These are phyloP conservation scores for Marasmius fiardii DNA, from an alignment of 1,284 basidiomycete genomes.

Conservation along the genomic window DNA sequence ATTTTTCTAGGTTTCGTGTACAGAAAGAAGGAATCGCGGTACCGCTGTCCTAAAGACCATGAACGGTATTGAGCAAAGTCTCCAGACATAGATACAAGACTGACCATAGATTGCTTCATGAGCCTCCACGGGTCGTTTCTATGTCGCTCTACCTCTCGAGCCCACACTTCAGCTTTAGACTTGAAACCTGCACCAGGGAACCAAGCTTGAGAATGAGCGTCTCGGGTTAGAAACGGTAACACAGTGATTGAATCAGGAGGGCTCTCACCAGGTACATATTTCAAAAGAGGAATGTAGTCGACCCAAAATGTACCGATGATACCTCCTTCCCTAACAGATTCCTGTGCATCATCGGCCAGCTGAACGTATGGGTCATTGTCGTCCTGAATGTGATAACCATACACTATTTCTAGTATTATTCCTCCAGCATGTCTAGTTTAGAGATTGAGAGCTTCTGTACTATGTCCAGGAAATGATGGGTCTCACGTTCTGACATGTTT, in stretches of 20 bases:
- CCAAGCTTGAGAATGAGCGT: no score
- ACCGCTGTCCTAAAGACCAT: background rate
- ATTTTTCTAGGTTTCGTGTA: no score
- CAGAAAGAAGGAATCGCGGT: background rate
- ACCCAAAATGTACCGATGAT: background rate
- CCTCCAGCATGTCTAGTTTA: no score
- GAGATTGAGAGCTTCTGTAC: no score
- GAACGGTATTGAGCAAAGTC: background rate
- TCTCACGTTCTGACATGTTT: no score
- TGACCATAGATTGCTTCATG: background rate
- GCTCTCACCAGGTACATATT: background rate
- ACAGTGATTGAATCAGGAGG: background rate
- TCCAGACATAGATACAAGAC: background rate
- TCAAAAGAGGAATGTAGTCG: background rate
- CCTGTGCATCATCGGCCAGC: background rate
- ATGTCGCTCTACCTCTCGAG: background rate
- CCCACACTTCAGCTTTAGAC: background rate
- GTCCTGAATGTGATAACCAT: no score
- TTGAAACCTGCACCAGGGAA: background rate
- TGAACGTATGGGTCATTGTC: background rate
- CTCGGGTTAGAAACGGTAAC: background rate
- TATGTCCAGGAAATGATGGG: no score
- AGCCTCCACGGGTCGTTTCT: background rate
- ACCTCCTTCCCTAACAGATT: background rate
- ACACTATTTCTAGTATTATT: no score